Evolutionary conservation across 2,329 filamentous ascomycete species (phyloP).

Genomic region (Colletotrichum ledebouriae): DNA sequence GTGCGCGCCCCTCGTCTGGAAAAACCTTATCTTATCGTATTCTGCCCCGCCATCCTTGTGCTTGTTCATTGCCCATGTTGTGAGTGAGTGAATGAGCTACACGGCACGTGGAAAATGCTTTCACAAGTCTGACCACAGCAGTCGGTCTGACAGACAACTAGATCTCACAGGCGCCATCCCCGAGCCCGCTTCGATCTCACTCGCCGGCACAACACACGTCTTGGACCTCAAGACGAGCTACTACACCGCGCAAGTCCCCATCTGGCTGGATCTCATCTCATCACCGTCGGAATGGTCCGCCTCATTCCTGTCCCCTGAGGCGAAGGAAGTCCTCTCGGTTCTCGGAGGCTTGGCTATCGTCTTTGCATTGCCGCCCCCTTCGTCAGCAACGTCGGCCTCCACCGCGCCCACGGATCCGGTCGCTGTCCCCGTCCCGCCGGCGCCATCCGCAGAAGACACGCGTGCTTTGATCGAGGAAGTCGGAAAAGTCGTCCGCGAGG

Average conservation of each 20-base stretch:
- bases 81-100: slow-evolving; percentile 6
- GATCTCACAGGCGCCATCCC: slow-evolving; percentile 66
- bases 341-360: slow-evolving; percentile 72
- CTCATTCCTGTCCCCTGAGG: slow-evolving; percentile 72
- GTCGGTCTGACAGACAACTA: slow-evolving; percentile 46
- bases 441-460: slow-evolving; percentile 44
- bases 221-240: slow-evolving; percentile 70
- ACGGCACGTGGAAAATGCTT: not conserved
- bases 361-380: slow-evolving; percentile 56
- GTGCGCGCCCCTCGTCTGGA: slow-evolving; percentile 50
- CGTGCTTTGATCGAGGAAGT: slow-evolving; percentile 65
- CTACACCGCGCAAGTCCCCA: slow-evolving; percentile 71
- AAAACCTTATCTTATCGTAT: slow-evolving; percentile 21
- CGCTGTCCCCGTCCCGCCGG: not conserved
- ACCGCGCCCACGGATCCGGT: not conserved
- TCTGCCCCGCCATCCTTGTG: slow-evolving; percentile 2
- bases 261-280: slow-evolving; percentile 76
- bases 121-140: not conserved
- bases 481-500: slow-evolving; percentile 67
- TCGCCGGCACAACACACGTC: slow-evolving; percentile 72
- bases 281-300: slow-evolving; percentile 66
- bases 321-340: slow-evolving; percentile 71
- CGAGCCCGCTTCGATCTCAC: slow-evolving; percentile 54
- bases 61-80: no score
- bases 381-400: not conserved